Conservation (phyloP, 495 filamentous ascomycete genomes). For the Xylaria flabelliformis region DNA sequence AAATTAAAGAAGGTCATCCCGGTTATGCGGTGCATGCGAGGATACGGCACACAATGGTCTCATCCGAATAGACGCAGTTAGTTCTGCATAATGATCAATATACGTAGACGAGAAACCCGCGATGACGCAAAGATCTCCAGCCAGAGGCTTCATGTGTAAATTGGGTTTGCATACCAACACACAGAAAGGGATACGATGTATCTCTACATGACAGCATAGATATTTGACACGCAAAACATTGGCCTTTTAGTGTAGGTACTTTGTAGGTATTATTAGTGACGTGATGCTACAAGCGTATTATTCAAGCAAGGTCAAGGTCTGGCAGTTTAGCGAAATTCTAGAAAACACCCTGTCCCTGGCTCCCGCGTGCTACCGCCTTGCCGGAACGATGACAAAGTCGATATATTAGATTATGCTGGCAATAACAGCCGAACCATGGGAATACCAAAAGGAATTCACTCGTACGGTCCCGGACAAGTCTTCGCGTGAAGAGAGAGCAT, state of each 20-base stretch:
- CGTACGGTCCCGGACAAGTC: conserved; percentile 5
- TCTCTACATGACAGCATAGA: neutral
- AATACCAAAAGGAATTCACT: neutral
- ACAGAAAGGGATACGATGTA: neutral
- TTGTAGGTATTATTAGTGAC: conserved; percentile 5
- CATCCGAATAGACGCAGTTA: conserved; percentile 5
- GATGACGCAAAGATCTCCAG: conserved; percentile 8
- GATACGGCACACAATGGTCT: neutral
- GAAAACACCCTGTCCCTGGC: conserved; percentile 7
- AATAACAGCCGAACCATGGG: neutral
- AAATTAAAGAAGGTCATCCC: conserved; percentile 15
- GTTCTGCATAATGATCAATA: conserved; percentile 14
- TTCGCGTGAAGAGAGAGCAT: neutral
- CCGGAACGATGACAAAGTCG: conserved; percentile 13
- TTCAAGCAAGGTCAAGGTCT: conserved; percentile 12
- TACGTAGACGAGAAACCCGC: neutral
- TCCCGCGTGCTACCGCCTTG: conserved; percentile 13
- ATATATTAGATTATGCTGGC: neutral
- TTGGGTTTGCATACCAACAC: neutral
- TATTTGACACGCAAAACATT: neutral
- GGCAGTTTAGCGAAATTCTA: conserved; percentile 8
- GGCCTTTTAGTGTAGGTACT: neutral
- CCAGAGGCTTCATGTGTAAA: neutral
- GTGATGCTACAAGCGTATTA: conserved; percentile 5
- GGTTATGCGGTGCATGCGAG: conserved; percentile 18